Base-by-base conservation (phyloP, 2,329 filamentous ascomycete genomes). In the Diaporthe velutina region DNA sequence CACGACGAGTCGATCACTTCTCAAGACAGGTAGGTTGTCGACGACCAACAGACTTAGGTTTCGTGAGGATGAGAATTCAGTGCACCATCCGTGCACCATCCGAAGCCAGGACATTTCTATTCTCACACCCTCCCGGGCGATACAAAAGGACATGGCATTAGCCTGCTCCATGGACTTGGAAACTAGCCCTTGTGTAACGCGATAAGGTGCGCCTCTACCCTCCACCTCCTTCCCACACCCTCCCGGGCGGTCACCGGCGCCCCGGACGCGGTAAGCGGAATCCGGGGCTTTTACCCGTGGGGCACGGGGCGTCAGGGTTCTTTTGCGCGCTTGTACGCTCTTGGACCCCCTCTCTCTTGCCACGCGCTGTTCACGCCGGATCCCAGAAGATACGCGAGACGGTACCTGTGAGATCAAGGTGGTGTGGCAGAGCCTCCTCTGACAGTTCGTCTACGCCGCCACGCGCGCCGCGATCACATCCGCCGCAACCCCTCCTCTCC, bases 281-380 rank as follows among this genome's bases (percentile, higher is more conserved):
- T 2, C 42, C 64, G 64, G 64, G 33, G 28, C 33, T 67, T 67
- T 52, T 67, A 54, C 64, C 45, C 45, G 64, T 19, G 7, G 19
- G n/a, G 48, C 22, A 38, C 45, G 64, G 64, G 45, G n/a, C 33
- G 64, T 25, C 64, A 40, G 48, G 64, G 45, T 67, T 67, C 64
- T 67, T 67, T 67, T 54, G 64, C 38, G 25, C 35, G 30, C 61
- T 25, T 50, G 19, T 50, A 48, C 25, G 28, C 61, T 42, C 30
- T 45, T 35, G 9, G 19, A 8, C 22, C 19, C 61, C 17, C 1
- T 19, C 55, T n/a, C 28, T 13, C 28, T 50, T 25, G n/a, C 13
- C 45, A 38, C 13, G n/a, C n/a, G n/a, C 30, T 17, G 22, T 30
- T 19, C 22, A 52, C 48, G 64, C 45, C 30, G 30, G 42, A 22